These are phyloP conservation scores for Rutstroemia sp. DNA, from an alignment of 2,329 filamentous ascomycete genomes.

Conservation along the genomic window DNA sequence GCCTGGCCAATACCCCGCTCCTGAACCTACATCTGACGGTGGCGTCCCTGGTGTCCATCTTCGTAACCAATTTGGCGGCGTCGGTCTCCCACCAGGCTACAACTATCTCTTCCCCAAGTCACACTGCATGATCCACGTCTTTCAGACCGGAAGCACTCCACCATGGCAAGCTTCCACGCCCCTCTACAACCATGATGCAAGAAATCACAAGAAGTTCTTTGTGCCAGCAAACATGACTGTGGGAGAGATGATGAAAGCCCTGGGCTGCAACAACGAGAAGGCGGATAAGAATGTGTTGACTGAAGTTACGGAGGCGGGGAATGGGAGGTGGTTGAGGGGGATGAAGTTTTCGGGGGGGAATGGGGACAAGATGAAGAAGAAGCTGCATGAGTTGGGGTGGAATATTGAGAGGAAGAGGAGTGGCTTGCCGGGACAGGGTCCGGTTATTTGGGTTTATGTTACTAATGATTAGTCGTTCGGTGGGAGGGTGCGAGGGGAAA, in stretches of 20 bases:
- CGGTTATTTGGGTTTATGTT: slow-evolving; percentile 53
- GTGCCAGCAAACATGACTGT: slow-evolving; percentile 47
- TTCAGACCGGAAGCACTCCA: slow-evolving; percentile 36
- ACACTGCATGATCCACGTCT: slow-evolving; percentile 53
- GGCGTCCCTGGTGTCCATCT: slow-evolving; percentile 46
- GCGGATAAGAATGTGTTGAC: slow-evolving; percentile 48
- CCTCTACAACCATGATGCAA: slow-evolving; percentile 34
- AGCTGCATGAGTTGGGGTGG: slow-evolving; percentile 53
- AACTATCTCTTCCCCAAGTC: slow-evolving; percentile 53
- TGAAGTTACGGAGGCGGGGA: slow-evolving; percentile 47
- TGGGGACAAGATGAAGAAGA: slow-evolving; percentile 39
- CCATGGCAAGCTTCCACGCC: slow-evolving; percentile 44
- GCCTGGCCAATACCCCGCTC: slow-evolving; percentile 4
- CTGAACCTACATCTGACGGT: slow-evolving; percentile 7
- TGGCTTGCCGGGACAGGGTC: slow-evolving; percentile 36
- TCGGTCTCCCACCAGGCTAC: slow-evolving; percentile 54
- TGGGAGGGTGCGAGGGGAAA: neutral
- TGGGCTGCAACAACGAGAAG: slow-evolving; percentile 46
- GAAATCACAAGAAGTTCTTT: slow-evolving; percentile 40
- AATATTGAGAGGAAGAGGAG: slow-evolving; percentile 41
- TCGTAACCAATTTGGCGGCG: slow-evolving; percentile 49
- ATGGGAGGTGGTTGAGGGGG: slow-evolving; percentile 53
- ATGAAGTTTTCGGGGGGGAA: slow-evolving; percentile 43
- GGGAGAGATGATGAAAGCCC: slow-evolving; percentile 48
- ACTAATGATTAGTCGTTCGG: slow-evolving; percentile 35